These are phyloP conservation scores for Alnus glutinosa DNA, from an alignment of 306 rosid genomes.

Conservation along the genomic window DNA sequence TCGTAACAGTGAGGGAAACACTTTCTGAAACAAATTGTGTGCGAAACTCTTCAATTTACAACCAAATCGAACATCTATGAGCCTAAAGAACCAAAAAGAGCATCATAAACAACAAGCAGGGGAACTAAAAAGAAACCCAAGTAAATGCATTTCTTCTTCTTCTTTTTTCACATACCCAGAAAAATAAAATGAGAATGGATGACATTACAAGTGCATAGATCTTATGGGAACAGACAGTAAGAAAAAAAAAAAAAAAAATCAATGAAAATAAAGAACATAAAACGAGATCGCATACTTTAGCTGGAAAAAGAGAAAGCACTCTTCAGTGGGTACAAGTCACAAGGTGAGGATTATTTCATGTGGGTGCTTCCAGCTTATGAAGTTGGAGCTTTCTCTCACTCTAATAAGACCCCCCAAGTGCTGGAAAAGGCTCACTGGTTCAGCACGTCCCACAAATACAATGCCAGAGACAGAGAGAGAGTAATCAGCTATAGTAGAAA, in stretches of 20 bases:
- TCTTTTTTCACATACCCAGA: neutral
- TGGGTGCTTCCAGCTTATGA: conserved; percentile 1
- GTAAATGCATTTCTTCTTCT: neutral
- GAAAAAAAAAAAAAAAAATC: neutral
- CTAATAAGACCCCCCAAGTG: conserved; percentile 15
- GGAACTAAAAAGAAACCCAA: neutral
- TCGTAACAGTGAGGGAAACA: too few species aligned
- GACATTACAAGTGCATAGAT: neutral
- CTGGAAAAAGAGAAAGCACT: conserved; percentile 1
- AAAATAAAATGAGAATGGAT: neutral
- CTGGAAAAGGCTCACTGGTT: neutral
- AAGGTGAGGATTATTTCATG: neutral
- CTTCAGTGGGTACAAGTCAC: neutral
- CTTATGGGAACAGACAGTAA: neutral
- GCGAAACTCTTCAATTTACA: neutral
- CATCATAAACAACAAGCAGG: neutral
- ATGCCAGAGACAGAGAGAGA: neutral
- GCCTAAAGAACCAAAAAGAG: neutral
- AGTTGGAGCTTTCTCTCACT: conserved; percentile 10
- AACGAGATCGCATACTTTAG: neutral
- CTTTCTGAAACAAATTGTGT: too few species aligned
- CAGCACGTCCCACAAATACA: neutral
- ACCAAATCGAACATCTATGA: conserved; percentile 15
- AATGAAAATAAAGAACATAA: neutral
- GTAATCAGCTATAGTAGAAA: neutral